Conservation (phyloP, 768 basidiomycete genomes). For the Sutorius australiensis region DNA sequence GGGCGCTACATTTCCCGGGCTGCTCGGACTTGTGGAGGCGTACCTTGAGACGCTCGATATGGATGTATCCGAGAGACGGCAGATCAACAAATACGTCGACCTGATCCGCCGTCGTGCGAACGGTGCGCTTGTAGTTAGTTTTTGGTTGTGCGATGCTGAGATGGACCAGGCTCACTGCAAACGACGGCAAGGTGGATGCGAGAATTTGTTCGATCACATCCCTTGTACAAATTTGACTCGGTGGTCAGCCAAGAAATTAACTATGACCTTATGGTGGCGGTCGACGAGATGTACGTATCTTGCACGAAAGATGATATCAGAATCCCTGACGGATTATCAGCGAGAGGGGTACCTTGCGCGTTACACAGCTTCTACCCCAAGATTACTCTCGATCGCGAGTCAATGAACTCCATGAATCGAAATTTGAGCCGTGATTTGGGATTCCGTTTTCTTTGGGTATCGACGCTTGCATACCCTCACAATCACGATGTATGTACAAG, state of each 20-base stretch:
- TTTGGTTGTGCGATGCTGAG: slow-evolving; percentile 1
- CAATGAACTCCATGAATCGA: slow-evolving; percentile 26
- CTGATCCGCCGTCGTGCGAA: slow-evolving; percentile 74
- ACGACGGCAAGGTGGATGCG: slow-evolving; percentile 95
- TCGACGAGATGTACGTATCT: slow-evolving; percentile 84
- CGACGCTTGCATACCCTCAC: slow-evolving; percentile 1
- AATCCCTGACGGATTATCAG: slow-evolving; percentile 33
- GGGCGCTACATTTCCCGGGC: slow-evolving; percentile 69
- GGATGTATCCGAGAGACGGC: slow-evolving; percentile 50
- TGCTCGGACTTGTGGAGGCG: slow-evolving; percentile 74
- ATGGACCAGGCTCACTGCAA: slow-evolving; percentile 58
- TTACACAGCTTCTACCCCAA: slow-evolving; percentile 59
- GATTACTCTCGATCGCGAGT: slow-evolving; percentile 43
- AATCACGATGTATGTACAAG: too few relatives aligned
- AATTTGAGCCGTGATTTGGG: slow-evolving; percentile 21
- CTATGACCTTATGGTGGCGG: slow-evolving; percentile 84
- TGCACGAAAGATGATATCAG: not conserved
- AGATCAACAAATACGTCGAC: slow-evolving; percentile 75
- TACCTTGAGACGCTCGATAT: slow-evolving; percentile 88
- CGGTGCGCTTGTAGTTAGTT: slow-evolving; percentile 45
- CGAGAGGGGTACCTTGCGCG: slow-evolving; percentile 63
- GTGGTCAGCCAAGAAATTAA: slow-evolving; percentile 88
- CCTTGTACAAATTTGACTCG: slow-evolving; percentile 91
- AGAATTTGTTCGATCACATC: slow-evolving; percentile 85
- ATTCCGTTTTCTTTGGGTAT: not conserved